phyloP scores from a whole-genome alignment of 352 stramenopile species.

The Globisporangium sylvaticum region DNA sequence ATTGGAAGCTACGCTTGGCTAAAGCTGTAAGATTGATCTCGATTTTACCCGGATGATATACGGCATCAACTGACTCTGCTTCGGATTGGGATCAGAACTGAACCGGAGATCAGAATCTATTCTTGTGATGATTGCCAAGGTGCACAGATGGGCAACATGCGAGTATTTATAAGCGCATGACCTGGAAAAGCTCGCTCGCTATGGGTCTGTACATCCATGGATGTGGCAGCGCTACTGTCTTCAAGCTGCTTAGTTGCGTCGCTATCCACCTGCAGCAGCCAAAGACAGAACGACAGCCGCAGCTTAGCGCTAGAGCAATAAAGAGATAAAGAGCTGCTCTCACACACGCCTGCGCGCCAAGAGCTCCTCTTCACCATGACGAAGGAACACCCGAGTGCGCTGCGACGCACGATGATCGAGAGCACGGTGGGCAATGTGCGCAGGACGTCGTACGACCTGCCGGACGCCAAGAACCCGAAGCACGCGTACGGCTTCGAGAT shows the following conservation, averaged over 20 bases:
- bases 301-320: conserved; percentile 24
- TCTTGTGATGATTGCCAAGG: neutral
- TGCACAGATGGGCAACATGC: neutral
- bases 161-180: conserved; percentile 1
- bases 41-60: conserved; percentile 1
- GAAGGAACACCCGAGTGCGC: conserved; percentile 30
- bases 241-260: neutral
- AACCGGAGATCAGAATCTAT: neutral
- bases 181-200: neutral
- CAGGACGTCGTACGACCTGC: conserved; percentile 61
- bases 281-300: neutral
- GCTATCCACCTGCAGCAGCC: neutral
- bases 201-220: neutral
- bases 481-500: conserved; percentile 75
- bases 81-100: conserved; percentile 7
- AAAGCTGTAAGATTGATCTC: neutral
- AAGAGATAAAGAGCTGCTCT: neutral
- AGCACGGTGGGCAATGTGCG: conserved; percentile 62
- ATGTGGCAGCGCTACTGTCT: neutral
- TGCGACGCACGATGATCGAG: conserved; percentile 86
- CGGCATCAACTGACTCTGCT: neutral
- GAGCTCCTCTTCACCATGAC: conserved; percentile 14
- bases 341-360: neutral
- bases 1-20: neutral
- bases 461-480: conserved; percentile 48